Evolutionary conservation across 1,139 yeast species (phyloP).

Genomic region (Scheffersomyces cryptocercus): DNA sequence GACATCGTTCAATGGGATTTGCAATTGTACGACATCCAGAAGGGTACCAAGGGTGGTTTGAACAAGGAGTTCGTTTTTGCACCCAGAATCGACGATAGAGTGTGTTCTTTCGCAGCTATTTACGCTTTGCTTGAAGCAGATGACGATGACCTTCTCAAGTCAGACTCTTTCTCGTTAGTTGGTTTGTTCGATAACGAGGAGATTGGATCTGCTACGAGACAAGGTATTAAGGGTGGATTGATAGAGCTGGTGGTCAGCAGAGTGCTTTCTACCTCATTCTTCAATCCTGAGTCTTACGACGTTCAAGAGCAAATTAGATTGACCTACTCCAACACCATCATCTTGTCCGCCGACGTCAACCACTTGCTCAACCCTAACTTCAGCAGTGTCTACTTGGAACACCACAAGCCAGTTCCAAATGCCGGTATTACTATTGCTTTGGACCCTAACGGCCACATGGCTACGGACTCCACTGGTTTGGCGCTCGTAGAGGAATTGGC

Average conservation of each 20-base stretch:
- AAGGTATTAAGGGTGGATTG: constrained; percentile 59
- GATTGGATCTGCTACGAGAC: constrained; percentile 60
- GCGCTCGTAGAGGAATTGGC: constrained; percentile 70
- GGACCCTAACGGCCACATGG: constrained; percentile 80
- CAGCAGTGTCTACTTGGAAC: constrained; percentile 59
- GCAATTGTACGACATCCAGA: constrained; percentile 65
- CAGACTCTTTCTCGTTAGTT: constrained; percentile 48
- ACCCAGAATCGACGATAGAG: constrained; percentile 66
- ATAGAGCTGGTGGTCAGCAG: constrained; percentile 46
- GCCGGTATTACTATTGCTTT: constrained; percentile 68
- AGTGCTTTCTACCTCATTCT: constrained; percentile 28
- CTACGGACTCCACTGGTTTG: constrained; percentile 72
- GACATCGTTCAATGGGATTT: constrained; percentile 60
- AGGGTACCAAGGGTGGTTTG: constrained; percentile 61
- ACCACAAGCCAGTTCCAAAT: constrained; percentile 79
- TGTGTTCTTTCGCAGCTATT: constrained; percentile 63
- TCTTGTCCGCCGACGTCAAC: constrained; percentile 67
- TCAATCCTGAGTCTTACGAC: constrained; percentile 20
- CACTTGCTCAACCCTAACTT: constrained; percentile 69
- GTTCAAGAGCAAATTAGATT: constrained; percentile 25
- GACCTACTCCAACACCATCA: constrained; percentile 54
- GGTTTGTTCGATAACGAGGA: constrained; percentile 64
- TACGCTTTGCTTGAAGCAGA: constrained; percentile 48
- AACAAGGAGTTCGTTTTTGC: constrained; percentile 62
- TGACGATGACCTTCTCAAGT: constrained; percentile 18